Conservation (phyloP, 495 filamentous ascomycete species). For the Lophiostoma macrostomum region DNA sequence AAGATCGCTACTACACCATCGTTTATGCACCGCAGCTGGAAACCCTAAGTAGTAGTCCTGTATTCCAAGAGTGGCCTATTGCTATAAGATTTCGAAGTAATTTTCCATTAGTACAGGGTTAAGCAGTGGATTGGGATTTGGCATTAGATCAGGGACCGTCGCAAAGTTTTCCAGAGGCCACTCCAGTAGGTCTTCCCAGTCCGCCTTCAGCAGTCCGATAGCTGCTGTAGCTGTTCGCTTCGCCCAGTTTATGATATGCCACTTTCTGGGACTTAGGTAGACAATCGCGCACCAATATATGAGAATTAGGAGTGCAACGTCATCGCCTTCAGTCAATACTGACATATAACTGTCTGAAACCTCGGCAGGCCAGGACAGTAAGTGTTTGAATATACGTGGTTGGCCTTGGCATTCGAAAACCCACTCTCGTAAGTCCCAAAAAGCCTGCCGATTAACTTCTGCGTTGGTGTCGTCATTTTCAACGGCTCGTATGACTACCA, state of each 20-base stretch:
- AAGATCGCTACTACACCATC: too few species aligned
- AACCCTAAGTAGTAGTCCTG: too few species aligned
- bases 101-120: too few species aligned
- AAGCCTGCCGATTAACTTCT: slow-evolving; percentile 10
- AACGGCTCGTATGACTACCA: neutral
- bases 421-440: slow-evolving; percentile 13
- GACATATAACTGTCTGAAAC: slow-evolving; percentile 2
- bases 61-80: too few species aligned
- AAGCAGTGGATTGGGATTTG: too few species aligned
- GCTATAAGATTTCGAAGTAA: too few species aligned
- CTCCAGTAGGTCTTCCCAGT: slow-evolving; percentile 3
- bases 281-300: slow-evolving; percentile 17
- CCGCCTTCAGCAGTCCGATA: neutral
- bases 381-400: slow-evolving; percentile 5
- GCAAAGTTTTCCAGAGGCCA: slow-evolving; percentile 2
- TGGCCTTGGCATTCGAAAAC: neutral
- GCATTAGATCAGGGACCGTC: neutral
- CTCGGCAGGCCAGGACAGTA: neutral
- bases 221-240: neutral
- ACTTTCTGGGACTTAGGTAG: neutral
- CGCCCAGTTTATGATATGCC: slow-evolving; percentile 4
- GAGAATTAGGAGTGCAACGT: slow-evolving; percentile 19
- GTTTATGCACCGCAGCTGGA: too few species aligned
- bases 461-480: neutral
- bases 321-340: slow-evolving; percentile 5